phyloP scores from a whole-genome alignment of 257 asterid species.

The Cruciata laevipes region DNA sequence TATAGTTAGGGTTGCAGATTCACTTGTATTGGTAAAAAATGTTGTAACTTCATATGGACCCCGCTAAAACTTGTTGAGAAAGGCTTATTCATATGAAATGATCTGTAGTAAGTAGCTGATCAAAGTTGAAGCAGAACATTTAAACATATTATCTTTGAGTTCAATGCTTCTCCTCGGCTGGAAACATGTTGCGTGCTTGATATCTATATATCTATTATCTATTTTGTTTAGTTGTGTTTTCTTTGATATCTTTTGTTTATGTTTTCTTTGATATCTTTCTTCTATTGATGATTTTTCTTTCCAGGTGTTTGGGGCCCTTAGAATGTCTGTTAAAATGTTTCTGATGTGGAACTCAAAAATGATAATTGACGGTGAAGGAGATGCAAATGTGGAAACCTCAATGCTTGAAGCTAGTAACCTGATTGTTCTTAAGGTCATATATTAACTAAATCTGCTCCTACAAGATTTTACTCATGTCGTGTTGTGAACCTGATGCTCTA shows the following conservation, averaged over 20 bases:
- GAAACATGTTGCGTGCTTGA: background rate
- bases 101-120: background rate
- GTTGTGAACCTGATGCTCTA: conserved; percentile 14
- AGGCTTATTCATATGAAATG: background rate
- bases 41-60: background rate
- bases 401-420: conserved; percentile 98
- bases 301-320: conserved; percentile 98
- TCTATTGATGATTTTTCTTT: conserved; percentile 5
- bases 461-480: conserved; percentile 13
- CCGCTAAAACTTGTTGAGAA: background rate
- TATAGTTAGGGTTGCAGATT: background rate
- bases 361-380: conserved; percentile 98
- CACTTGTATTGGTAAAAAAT: background rate
- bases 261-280: background rate
- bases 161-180: background rate
- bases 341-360: conserved; percentile 93
- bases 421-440: conserved; percentile 81
- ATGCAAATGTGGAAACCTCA: conserved; percentile 91
- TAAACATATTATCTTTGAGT: background rate
- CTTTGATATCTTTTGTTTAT: too few species aligned
- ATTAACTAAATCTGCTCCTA: conserved; percentile 7
- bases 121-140: background rate
- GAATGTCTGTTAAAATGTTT: conserved; percentile 97
- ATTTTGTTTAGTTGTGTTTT: background rate
- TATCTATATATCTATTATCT: background rate